A percentile compares a stretch with the other conserved stretches of the same genome.
Evolutionary conservation across 257 asterid species (phyloP).

Genomic region (Petrea volubilis): DNA sequence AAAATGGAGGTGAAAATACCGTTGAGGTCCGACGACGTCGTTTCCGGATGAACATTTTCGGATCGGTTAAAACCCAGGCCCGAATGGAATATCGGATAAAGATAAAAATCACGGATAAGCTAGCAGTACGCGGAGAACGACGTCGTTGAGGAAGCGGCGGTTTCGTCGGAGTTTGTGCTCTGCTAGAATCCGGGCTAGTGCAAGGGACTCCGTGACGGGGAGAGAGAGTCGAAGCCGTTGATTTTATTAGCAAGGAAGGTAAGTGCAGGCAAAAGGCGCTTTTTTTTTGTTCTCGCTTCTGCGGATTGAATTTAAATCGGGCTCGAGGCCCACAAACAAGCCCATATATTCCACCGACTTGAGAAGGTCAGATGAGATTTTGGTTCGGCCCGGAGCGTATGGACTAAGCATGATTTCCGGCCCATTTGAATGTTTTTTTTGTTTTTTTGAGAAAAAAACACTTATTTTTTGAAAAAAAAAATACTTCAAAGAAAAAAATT

Average conservation of each 20-base stretch:
- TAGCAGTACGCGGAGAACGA: slow-evolving; percentile 6
- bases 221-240: background rate
- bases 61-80: background rate
- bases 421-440: background rate
- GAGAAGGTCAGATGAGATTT: slow-evolving; percentile 21
- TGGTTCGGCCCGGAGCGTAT: slow-evolving; percentile 18
- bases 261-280: slow-evolving; percentile 6
- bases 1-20: slow-evolving; percentile 29
- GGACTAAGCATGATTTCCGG: slow-evolving; percentile 27
- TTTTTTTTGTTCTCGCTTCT: slow-evolving; percentile 19
- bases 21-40: background rate
- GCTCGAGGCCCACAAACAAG: slow-evolving; percentile 23
- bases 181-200: slow-evolving; percentile 18
- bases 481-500: no score
- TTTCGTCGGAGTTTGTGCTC: slow-evolving; percentile 20
- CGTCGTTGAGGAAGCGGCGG: slow-evolving; percentile 20
- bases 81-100: slow-evolving; percentile 2
- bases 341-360: slow-evolving; percentile 19
- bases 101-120: slow-evolving; percentile 4
- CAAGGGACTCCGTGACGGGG: slow-evolving; percentile 14
- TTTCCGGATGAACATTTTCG: background rate
- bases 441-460: background rate
- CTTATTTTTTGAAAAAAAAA: no score
- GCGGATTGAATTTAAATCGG: slow-evolving; percentile 18
- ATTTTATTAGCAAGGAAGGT: background rate